These are phyloP conservation scores for Phaseolus lunatus DNA, from an alignment of 306 rosid species.

Conservation along the genomic window DNA sequence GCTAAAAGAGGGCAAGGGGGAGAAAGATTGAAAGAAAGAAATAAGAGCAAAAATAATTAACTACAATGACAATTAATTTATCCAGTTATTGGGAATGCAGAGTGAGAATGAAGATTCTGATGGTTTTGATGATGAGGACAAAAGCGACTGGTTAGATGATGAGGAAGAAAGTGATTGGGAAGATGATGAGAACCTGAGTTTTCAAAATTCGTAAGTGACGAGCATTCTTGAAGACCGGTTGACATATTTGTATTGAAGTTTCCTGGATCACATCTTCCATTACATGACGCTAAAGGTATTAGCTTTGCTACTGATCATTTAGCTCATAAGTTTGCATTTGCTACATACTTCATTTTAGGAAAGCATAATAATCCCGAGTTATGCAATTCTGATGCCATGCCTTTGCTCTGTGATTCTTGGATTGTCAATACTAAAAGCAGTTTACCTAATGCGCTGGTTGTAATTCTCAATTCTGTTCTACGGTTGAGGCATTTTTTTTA, in stretches of 20 bases:
- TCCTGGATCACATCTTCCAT: slow-evolving; percentile 34
- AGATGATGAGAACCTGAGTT: slow-evolving; percentile 45
- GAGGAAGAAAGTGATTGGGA: slow-evolving; percentile 52
- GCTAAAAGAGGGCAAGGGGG: slow-evolving; percentile 23
- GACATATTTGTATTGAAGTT: slow-evolving; percentile 23
- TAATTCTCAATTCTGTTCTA: slow-evolving; percentile 9
- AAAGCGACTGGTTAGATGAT: slow-evolving; percentile 50
- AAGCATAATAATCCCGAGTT: neutral
- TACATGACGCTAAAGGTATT: slow-evolving; percentile 46
- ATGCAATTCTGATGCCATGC: slow-evolving; percentile 20
- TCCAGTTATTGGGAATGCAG: slow-evolving; percentile 49
- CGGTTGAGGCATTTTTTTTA: neutral
- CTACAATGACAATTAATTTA: slow-evolving; percentile 21
- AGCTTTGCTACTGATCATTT: slow-evolving; percentile 32
- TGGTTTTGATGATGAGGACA: slow-evolving; percentile 48
- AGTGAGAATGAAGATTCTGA: slow-evolving; percentile 64
- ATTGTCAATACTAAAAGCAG: neutral
- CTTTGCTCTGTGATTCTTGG: slow-evolving; percentile 9
- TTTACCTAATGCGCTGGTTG: slow-evolving; percentile 8
- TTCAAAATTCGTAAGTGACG: slow-evolving; percentile 30
- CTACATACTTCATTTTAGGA: neutral
- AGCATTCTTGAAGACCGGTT: slow-evolving; percentile 48
- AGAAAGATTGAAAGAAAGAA: slow-evolving; percentile 33
- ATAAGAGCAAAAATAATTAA: neutral
- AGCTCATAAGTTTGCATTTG: slow-evolving; percentile 21